Base-by-base conservation (phyloP, 176 grass and related monocot genomes). In the Canna indica region DNA sequence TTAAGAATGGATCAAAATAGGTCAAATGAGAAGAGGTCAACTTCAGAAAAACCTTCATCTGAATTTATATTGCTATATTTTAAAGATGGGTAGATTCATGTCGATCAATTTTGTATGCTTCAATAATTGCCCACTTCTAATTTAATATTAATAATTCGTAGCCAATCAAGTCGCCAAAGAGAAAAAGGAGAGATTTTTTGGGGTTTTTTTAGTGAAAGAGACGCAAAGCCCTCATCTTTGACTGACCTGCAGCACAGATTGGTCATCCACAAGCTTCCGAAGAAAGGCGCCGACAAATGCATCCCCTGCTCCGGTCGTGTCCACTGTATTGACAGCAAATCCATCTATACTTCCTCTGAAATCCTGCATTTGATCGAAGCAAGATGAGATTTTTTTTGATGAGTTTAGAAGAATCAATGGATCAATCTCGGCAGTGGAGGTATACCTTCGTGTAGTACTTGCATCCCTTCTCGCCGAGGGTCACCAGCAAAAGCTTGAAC, bases 391-490 rank as follows among this genome's bases (percentile, higher is more conserved):
- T 9, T 4, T 16, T 34, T 36, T 35, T 65, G 29, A 13, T 16
- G 0, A 35, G 56, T 11, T 59, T 3, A 1, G 10, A 26, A 2
- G 41, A 44, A 44, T 4, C 56, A 22, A 2, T 7, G 20, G 0
- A 9, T 1, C 22, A 1, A 56, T 56, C 22, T 18, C 52, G 52
- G 15, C 52, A 22, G 3, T 53, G 48, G 8, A 5, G 26, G 15
- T 31, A 16, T 47, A 70, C 68, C 68, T 70, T 70, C 11, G 68
- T 50, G 45, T 70, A 70, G 68, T 70, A 70, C 11, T 70, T 70
- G 68, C 68, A 70, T 8, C 68, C 68, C 29, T 50, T 70, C 68
- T 70, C 68, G 5, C 68, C 68, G 26, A 70, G 68, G 15, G 68
- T 70, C 27, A 70, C 68, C 25, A 70, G 26, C 41, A 70, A 26